Evolutionary conservation across 2,329 filamentous ascomycete genomes (phyloP).

Genomic region (Chaetoscypha palmicola): DNA sequence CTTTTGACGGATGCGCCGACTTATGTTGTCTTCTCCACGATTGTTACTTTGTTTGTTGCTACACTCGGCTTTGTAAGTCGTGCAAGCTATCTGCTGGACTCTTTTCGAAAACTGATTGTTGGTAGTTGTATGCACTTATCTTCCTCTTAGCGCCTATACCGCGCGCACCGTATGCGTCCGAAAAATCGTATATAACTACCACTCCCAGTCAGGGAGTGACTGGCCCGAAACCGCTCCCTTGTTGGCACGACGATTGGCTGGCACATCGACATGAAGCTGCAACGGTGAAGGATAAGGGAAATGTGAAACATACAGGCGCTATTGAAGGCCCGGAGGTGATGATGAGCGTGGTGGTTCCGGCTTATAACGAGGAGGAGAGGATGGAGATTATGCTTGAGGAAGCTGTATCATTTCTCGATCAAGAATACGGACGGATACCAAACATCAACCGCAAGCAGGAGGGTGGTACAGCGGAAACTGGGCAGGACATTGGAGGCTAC

Average conservation of each 20-base stretch:
- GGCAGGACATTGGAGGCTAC: conserved; percentile 53
- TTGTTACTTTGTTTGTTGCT: conserved; percentile 11
- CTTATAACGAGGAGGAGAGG: conserved; percentile 87
- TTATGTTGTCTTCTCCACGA: conserved; percentile 11
- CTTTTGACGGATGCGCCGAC: conserved; percentile 12
- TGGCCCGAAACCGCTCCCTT: conserved; percentile 57
- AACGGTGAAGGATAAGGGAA: conserved; percentile 21
- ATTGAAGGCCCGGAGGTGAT: conserved; percentile 75
- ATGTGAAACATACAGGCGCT: conserved; percentile 37
- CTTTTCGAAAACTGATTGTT: too few relatives aligned
- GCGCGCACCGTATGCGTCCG: conserved; percentile 63
- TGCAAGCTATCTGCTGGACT: too few relatives aligned
- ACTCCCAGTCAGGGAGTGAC: conserved; percentile 54
- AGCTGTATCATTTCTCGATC: conserved; percentile 78
- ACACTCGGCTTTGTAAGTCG: conserved; percentile 15
- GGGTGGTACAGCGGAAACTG: conserved; percentile 29
- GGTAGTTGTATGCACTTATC: conserved; percentile 61
- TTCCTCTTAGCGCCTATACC: conserved; percentile 75
- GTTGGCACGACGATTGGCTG: conserved; percentile 78
- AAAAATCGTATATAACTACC: conserved; percentile 80
- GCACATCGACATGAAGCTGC: conserved; percentile 49
- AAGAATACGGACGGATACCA: conserved; percentile 56
- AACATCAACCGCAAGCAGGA: conserved; percentile 29
- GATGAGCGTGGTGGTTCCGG: conserved; percentile 87
- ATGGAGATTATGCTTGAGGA: conserved; percentile 82